Base-by-base conservation (phyloP, 208 protist genomes). In the Trypanosomatidae sp. region DNA sequence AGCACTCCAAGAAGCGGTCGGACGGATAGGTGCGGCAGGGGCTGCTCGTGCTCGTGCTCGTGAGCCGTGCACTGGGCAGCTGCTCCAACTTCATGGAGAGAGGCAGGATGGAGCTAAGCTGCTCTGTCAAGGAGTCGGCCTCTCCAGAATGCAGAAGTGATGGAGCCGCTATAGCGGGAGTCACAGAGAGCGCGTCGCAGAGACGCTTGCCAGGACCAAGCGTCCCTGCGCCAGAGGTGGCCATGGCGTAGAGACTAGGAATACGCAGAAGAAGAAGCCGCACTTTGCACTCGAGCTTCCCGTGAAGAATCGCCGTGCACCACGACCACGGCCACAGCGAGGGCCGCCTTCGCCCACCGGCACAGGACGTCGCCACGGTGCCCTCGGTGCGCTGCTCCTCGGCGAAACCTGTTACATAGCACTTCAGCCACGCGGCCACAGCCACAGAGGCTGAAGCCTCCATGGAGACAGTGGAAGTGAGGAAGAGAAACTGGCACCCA, bases 401-500 rank as follows among this genome's bases (percentile, higher is more conserved):
- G 30, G 28, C 6, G 33, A 43, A 52, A 39, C 28, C 19, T 7
- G 19, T 25, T 17, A 58, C 69, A 49, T 79, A 74, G 28, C 33
- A 39, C 19, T 25, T 41, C 53, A 82, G 44, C 78, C 78, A 82
- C 64, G 65, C 33, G 22, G 44, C 25, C 39, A 78, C 72, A 17
- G 78, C 78, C n/a, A 62, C 68, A 33, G 55, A 22, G 1, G 71
- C 73, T 12, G 78, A 59, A 4, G 64, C 53, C 28, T 77, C 64
- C 17, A 86, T 59, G 7, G 28, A 6, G 12, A n/a, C 25, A 9
- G 44, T 49, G 1, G 82, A 58, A 9, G 41, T 71, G 8, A 60
- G 17, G 10, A 90, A 41, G 28, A 90, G 70, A 10, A 62, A 70
- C 9, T 73, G 44, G 5, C 82, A 74, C 5, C 72, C 22, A 28